Evolutionary conservation across 2,329 filamentous ascomycete species (phyloP).

Genomic region (Fusarium tjaetaba): DNA sequence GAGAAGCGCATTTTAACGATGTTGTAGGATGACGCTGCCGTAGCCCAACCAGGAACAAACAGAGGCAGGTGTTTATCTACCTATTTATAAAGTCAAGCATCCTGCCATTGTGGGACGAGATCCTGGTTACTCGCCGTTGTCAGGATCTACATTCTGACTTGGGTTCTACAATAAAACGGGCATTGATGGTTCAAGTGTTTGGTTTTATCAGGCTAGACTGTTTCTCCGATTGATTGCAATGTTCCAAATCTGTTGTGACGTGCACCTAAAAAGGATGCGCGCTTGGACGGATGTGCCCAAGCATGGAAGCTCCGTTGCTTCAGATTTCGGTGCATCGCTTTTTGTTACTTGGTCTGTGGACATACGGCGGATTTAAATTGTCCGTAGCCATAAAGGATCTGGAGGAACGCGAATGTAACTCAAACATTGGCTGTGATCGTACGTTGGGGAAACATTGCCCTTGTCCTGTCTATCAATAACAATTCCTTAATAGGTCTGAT

Average conservation of each 20-base stretch:
- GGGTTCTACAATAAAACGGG: conserved; percentile 5
- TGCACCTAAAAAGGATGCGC: not conserved
- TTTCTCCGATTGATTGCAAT: conserved; percentile 16
- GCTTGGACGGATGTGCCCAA: conserved; percentile 19
- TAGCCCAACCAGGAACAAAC: not conserved
- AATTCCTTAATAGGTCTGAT: conserved; percentile 22
- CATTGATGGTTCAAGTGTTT: conserved; percentile 11
- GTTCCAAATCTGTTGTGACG: conserved; percentile 10
- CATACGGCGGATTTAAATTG: not conserved
- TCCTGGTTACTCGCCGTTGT: conserved; percentile 26
- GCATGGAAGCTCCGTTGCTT: conserved; percentile 9
- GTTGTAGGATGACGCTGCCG: not conserved
- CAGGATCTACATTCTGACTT: conserved; percentile 1
- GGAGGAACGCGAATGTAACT: conserved; percentile 10
- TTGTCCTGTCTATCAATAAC: not conserved
- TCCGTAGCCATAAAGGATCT: not conserved
- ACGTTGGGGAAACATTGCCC: conserved; percentile 4
- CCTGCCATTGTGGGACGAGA: conserved; percentile 24
- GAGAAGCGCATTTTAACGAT: conserved; percentile 34
- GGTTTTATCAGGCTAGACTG: conserved; percentile 2
- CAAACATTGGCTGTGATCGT: not conserved
- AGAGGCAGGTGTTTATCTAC: not conserved
- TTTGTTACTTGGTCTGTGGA: not conserved
- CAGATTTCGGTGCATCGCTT: conserved; percentile 27
- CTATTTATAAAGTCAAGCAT: conserved; percentile 20